These are phyloP conservation scores for Thelephora terrestris DNA, from an alignment of 1,284 basidiomycete species.

Conservation along the genomic window DNA sequence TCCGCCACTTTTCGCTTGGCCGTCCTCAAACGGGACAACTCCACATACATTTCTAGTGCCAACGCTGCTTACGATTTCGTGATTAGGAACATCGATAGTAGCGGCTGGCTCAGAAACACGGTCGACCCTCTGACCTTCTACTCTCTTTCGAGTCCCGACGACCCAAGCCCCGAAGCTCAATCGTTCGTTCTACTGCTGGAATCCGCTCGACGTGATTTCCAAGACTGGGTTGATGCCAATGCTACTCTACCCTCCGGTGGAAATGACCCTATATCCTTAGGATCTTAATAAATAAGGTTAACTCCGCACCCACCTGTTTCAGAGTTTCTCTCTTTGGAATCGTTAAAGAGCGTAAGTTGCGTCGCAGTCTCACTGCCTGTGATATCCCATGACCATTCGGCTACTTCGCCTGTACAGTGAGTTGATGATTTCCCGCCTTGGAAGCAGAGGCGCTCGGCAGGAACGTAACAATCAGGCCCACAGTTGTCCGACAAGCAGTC, in stretches of 20 bases:
- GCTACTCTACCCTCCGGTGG: background rate
- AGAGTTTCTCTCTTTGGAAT: too few relatives aligned
- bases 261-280: too few relatives aligned
- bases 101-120: slow-evolving; percentile 49
- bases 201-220: slow-evolving; percentile 45
- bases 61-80: slow-evolving; percentile 30
- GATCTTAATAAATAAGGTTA: too few relatives aligned
- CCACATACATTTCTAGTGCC: slow-evolving; percentile 29
- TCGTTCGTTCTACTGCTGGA: slow-evolving; percentile 60
- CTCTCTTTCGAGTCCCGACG: slow-evolving; percentile 28
- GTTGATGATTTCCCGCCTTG: slow-evolving; percentile 9
- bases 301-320: too few relatives aligned
- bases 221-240: background rate
- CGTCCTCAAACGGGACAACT: slow-evolving; percentile 18
- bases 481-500: slow-evolving; percentile 58
- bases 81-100: slow-evolving; percentile 25
- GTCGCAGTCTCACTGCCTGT: too few relatives aligned
- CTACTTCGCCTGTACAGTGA: slow-evolving; percentile 50
- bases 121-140: slow-evolving; percentile 54
- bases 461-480: slow-evolving; percentile 57
- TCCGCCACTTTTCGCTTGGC: slow-evolving; percentile 36
- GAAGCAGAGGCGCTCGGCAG: slow-evolving; percentile 67
- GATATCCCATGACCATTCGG: slow-evolving; percentile 4
- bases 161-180: slow-evolving; percentile 47
- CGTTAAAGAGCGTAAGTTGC: too few relatives aligned